A percentile compares a stretch with the other conserved stretches of the same genome.
Conservation (phyloP, 176 grass and related monocot species). For the Musa beccarii region DNA sequence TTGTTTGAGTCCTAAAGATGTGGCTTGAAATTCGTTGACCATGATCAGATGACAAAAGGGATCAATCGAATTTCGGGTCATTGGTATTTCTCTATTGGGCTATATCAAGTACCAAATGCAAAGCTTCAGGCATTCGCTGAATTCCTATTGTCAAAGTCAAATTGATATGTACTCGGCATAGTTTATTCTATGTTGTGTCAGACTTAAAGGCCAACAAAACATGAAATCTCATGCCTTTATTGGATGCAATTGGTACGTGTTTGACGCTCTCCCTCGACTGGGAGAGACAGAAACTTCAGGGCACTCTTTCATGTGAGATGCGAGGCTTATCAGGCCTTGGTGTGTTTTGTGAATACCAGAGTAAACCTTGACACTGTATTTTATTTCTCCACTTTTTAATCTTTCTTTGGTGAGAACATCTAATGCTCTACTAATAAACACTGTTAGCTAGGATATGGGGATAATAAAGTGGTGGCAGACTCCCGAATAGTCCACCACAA, state of each 20-base stretch:
- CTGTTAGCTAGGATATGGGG: background rate
- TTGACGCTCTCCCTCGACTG: constrained; percentile 27
- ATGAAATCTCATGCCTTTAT: constrained; percentile 13
- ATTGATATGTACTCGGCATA: no score
- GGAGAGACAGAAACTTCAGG: background rate
- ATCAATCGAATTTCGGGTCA: no score
- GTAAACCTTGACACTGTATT: background rate
- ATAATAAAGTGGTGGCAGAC: background rate
- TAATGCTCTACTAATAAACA: background rate
- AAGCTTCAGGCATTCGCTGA: background rate
- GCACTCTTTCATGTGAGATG: background rate
- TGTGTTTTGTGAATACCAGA: background rate
- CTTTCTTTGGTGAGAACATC: background rate
- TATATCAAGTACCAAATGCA: background rate
- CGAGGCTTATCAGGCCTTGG: background rate
- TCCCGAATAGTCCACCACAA: background rate
- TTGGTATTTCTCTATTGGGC: no score
- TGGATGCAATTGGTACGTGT: constrained; percentile 82
- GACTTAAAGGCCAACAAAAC: no score
- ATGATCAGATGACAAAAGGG: background rate
- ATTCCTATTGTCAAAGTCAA: background rate
- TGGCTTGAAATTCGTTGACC: background rate
- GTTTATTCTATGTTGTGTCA: no score
- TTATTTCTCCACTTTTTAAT: background rate
- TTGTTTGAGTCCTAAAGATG: background rate